Evolutionary conservation across 805 yeast species (phyloP), one percentile per base, ranked within the genome.

Genomic region (Scheffersomyces amazonensis): DNA sequence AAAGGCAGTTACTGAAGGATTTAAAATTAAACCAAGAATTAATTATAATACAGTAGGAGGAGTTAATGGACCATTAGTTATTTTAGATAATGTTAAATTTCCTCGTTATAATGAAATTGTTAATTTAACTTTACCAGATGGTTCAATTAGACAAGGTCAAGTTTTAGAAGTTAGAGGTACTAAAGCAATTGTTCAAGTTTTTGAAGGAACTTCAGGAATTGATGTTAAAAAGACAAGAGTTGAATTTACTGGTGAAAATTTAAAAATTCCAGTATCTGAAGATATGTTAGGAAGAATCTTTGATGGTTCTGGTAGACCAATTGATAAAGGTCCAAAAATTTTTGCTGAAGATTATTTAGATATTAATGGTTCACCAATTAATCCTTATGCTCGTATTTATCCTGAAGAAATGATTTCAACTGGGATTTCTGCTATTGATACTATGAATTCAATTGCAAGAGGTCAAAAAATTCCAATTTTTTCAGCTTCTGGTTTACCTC

Each of bases 351-450:
- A 93, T 66, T 93, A 89, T 67, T 75, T 93, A 65, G 99, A 93
- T 66, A 95, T 93, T 62, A 95, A 93, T 64, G 99, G 99, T 42
- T 89, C 98, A 31, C 98, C 99, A 58, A 93, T 93, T 67, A 93
- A 93, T 62, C 99, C 99, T 38, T 93, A 70, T 64, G 95, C 97
- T 31, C 90, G 99, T 72, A 93, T 93, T 53, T 95, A 95, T 64
- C 99, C 99, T 21, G 99, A 93, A 75, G 99, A 93, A 74, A 93
- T 93, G 99, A 93, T 93, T 55, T 89, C 97, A 37, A 95, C 99
- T 15, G 99, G 99, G 79, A 78, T 93, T 48, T 90, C 97, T 34
- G 96, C 99, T 35, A 93, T 93, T 60, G 99, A 93, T 66, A 90
- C 97, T 41, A 93, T 93, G 99, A 95, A 93, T 71, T 91, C 99